These are phyloP conservation scores for Chlamydomonas schloesseri DNA, from an alignment of 139 green algal genomes.

Conservation along the genomic window DNA sequence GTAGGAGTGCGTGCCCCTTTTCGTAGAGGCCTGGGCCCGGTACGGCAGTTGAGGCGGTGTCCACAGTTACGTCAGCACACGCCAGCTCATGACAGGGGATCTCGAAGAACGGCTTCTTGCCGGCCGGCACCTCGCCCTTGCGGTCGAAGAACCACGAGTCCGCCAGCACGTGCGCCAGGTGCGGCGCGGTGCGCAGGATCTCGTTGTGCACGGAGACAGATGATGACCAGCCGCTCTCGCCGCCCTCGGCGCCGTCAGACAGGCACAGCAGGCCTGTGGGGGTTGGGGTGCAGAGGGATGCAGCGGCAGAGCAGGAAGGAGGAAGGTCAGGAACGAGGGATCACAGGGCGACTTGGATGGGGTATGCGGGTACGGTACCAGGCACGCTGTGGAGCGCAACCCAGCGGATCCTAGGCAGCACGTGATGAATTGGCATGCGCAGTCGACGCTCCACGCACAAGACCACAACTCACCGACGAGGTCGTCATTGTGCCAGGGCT, in stretches of 20 bases:
- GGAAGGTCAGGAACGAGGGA: neutral
- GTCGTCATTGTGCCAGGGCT: constrained; percentile 79
- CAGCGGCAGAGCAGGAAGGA: too few relatives aligned
- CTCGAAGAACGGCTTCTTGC: constrained; percentile 69
- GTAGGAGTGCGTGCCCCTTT: too few relatives aligned
- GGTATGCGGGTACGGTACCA: too few relatives aligned
- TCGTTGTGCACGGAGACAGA: constrained; percentile 66
- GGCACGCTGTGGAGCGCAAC: too few relatives aligned
- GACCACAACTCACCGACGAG: constrained; percentile 60
- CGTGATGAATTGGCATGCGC: too few relatives aligned
- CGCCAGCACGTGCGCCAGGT: constrained; percentile 57
- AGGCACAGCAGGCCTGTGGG: constrained; percentile 62
- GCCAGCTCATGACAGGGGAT: constrained; percentile 74
- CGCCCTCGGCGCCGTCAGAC: constrained; percentile 57
- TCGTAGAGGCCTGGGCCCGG: too few relatives aligned
- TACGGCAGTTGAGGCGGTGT: too few relatives aligned
- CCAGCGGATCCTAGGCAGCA: too few relatives aligned
- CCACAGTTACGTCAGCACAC: too few relatives aligned
- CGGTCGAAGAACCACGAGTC: constrained; percentile 67
- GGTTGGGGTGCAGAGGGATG: neutral
- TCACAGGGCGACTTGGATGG: too few relatives aligned
- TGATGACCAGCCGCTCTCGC: constrained; percentile 51
- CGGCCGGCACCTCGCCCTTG: constrained; percentile 55
- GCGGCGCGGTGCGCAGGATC: constrained; percentile 52
- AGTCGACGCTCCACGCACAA: neutral